These are phyloP conservation scores for Solanum bulbocastanum DNA, from an alignment of 257 asterid genomes.

Conservation along the genomic window DNA sequence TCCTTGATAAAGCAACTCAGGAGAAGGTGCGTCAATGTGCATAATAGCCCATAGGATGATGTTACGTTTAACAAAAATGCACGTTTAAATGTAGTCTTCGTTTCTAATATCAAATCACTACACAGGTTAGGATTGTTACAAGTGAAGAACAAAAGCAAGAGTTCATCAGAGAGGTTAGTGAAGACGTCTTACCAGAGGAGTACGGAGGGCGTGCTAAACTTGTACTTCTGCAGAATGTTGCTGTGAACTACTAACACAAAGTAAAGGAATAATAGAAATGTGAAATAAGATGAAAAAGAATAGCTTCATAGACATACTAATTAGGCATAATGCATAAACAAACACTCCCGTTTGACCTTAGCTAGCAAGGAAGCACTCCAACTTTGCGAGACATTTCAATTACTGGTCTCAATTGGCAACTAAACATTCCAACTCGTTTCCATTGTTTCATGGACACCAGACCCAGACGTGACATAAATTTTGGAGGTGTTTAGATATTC, in stretches of 20 bases:
- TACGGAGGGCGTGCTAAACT: constrained; percentile 57
- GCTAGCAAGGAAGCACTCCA: neutral
- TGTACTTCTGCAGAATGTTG: constrained; percentile 39
- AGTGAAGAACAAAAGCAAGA: constrained; percentile 47
- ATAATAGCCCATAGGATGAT: neutral
- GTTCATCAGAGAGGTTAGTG: constrained; percentile 40
- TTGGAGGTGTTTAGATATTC: neutral
- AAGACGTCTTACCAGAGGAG: constrained; percentile 61
- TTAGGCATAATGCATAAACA: neutral
- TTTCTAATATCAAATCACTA: neutral
- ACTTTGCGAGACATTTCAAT: neutral
- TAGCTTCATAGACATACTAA: neutral
- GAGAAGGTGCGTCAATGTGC: constrained; percentile 37
- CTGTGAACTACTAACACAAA: constrained; percentile 5
- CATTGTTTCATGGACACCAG: neutral
- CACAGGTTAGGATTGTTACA: constrained; percentile 48
- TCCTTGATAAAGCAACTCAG: constrained; percentile 56
- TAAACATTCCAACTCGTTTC: neutral
- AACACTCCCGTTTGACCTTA: neutral
- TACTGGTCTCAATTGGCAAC: neutral
- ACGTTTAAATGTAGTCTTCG: neutral
- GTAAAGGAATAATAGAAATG: neutral
- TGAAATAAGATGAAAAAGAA: neutral
- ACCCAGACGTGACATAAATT: neutral
- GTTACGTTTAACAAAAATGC: neutral